A percentile compares a stretch with the other conserved stretches of the same genome.
These are phyloP conservation scores for Inga oerstediana DNA, from an alignment of 306 rosid genomes.

Conservation along the genomic window DNA sequence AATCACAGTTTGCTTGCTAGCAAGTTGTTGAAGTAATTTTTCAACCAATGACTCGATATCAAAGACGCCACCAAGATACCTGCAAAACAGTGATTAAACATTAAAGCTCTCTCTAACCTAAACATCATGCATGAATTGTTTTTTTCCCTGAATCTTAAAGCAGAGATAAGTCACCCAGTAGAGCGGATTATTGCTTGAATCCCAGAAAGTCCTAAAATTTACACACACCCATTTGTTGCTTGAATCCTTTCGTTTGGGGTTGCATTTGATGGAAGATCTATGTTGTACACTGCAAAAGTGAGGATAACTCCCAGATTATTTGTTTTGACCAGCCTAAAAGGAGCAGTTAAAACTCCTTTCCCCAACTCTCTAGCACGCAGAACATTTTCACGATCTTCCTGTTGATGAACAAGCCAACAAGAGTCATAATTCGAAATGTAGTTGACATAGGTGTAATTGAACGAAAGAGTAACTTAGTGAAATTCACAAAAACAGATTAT, in stretches of 20 bases:
- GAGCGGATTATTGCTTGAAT: constrained; percentile 3
- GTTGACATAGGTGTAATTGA: not conserved
- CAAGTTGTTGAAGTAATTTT: constrained; percentile 94
- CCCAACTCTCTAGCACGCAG: constrained; percentile 92
- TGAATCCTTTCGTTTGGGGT: constrained; percentile 89
- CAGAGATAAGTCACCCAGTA: not conserved
- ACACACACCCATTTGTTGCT: constrained; percentile 84
- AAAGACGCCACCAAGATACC: constrained; percentile 97
- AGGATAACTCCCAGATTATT: constrained; percentile 93
- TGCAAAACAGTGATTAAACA: constrained; percentile 40
- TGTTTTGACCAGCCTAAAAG: constrained; percentile 83
- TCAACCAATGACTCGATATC: constrained; percentile 95
- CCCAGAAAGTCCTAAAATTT: constrained; percentile 12
- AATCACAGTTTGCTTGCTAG: constrained; percentile 93
- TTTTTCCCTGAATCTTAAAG: not conserved
- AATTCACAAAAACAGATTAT: constrained; percentile 4
- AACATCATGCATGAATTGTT: not conserved
- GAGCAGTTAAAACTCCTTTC: constrained; percentile 94
- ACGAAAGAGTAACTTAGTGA: not conserved
- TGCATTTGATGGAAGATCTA: constrained; percentile 84
- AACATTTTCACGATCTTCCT: constrained; percentile 91
- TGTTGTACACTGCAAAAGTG: constrained; percentile 95
- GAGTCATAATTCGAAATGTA: not conserved
- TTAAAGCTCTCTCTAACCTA: not conserved
- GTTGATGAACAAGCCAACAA: constrained; percentile 42